Base-by-base conservation (phyloP, 768 basidiomycete species). In the Amanita pseudoporphyria region DNA sequence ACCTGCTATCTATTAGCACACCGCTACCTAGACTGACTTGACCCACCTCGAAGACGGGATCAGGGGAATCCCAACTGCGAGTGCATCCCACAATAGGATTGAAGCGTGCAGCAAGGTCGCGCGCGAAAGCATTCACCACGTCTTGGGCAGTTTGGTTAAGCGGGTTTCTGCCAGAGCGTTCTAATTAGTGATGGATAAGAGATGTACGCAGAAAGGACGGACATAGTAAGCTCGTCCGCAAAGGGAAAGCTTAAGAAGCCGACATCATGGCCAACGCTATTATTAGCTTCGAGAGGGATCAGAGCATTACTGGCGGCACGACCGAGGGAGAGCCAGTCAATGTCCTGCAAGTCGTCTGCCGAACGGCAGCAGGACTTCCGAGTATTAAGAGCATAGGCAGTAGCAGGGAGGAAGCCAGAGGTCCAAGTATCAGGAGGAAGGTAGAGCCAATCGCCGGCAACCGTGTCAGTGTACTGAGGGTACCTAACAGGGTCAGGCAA, bases 221-320 rank as follows among this genome's bases (percentile, higher is more conserved):
- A 84, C 82, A 84, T 55, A 9, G 57, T 54, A 13, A 84, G 62
- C 57, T 87, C 84, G 44, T 79, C 71, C 40, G 76, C 67, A 57
- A 85, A 85, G 0, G 84, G 80, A 56, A 76, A 82, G 62, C 81
- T 82, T 54, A 85, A 61, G 61, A 84, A 86, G 6, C 83, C 84
- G 26, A 82, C 78, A 57, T 87, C 84, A 56, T 86, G 83, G 10
- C 77, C 80, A 24, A 81, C 67, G 24, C 16, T 47, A 14, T 61
- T 67, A 45, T 72, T 77, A 24, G 65, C 64, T 55, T 78, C 73
- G 1, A 79, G 67, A 1, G 74, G 71, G 5, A 81, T 62, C 58
- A 81, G 61, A 2, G 71, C 77, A 14, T 68, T 67, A 53, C 76
- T 76, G 56, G 77, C 74, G 18, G 67, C 59, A 13, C 79, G 68